Evolutionary conservation across 495 filamentous ascomycete species (phyloP), one percentile per base, ranked within the genome.

Genomic region (Neurospora sp.): DNA sequence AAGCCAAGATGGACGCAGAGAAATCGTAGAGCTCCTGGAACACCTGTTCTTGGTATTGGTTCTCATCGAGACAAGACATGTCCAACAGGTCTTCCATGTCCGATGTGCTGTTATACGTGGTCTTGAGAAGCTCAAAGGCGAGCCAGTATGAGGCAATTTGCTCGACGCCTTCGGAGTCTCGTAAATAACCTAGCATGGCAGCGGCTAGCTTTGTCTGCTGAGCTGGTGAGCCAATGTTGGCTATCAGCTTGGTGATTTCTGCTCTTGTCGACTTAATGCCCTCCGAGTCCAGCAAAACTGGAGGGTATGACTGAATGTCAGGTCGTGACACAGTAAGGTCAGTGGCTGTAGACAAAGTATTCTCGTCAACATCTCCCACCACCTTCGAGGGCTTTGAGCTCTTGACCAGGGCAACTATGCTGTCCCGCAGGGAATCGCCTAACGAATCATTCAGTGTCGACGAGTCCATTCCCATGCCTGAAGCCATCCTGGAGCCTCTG

Each of bases 81-180:
- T 87, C 85, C 14, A 97, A 82, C 73, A 95, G 91, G 39, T 91
- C 88, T 53, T 93, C 92, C 4, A 92, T 79, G 46, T 85, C 84
- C 68, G 85, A 78, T n/a, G 83, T 80, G 1, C 83, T 81, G 5
- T 80, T 74, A 31, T 86, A 82, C 5, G 86, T 81, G 35, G 87
- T 80, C 75, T 88, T 88, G 42, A 96, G 80, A 9, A 96, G 84
- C 53, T 91, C 89, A 71, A 94, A 87, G 1, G 91, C 86, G 11
- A 98, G 84, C 96, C 96, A 99, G 77, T 94, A 89, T 14, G 89
- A 90, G 18, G 93, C 88, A 41, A 96, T 75, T 59, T 88, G 84
- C 12, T 87, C 83, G 20, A 85, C 79, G 5, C 88, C 88, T 11
- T 86, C 82, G 11, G 84, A 83, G 69, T 85, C 82, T 71, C 88